Percentiles rank a stretch among this genome's conserved stretches.
These are phyloP conservation scores for Agrocybe chaxingu DNA, from an alignment of 768 basidiomycete species.

Conservation along the genomic window DNA sequence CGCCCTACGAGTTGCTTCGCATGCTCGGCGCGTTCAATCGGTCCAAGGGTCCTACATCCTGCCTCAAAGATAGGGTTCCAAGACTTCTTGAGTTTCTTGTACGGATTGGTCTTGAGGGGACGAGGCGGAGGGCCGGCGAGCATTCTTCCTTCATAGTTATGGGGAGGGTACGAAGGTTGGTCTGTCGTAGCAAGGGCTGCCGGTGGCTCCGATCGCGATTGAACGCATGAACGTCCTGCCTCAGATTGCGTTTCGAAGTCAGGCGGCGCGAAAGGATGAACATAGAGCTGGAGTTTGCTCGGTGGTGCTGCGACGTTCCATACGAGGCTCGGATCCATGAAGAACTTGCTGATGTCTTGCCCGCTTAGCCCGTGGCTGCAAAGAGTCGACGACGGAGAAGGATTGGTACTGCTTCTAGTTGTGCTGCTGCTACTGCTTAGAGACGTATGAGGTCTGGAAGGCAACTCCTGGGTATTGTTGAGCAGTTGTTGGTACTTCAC, in stretches of 20 bases:
- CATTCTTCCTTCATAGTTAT: too few relatives aligned
- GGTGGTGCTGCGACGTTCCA: slow-evolving; percentile 5
- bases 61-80: too few relatives aligned
- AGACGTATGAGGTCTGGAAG: neutral
- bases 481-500: slow-evolving; percentile 7
- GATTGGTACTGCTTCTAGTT: slow-evolving; percentile 2
- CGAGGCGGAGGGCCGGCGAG: too few relatives aligned
- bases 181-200: too few relatives aligned
- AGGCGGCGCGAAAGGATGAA: too few relatives aligned
- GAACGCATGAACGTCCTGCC: too few relatives aligned
- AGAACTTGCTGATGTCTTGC: neutral
- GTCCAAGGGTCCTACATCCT: too few relatives aligned
- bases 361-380: neutral
- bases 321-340: neutral
- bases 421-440: slow-evolving; percentile 3
- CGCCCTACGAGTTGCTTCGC: slow-evolving; percentile 2
- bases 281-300: neutral
- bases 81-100: too few relatives aligned
- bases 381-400: slow-evolving; percentile 12
- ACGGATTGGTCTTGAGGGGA: too few relatives aligned
- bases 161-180: too few relatives aligned
- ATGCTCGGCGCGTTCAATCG: neutral
- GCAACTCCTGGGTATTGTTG: neutral
- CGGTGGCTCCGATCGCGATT: too few relatives aligned
- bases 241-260: too few relatives aligned